Evolutionary conservation across 2,329 filamentous ascomycete genomes (phyloP).

Genomic region (Monosporascus sp.): DNA sequence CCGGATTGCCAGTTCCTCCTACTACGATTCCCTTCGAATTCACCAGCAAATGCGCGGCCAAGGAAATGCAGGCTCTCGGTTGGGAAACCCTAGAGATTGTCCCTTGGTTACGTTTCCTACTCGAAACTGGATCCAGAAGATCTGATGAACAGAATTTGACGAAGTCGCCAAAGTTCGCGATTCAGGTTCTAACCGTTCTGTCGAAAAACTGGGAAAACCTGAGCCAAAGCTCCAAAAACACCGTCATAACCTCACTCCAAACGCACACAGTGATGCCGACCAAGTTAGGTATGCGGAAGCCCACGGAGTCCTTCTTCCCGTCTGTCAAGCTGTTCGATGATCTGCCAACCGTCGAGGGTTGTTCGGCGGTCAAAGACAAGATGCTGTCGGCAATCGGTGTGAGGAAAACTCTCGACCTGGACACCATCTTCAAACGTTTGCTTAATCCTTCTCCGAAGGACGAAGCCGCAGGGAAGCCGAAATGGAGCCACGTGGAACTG

Average conservation of each 20-base stretch:
- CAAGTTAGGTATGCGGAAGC: slow-evolving; percentile 81
- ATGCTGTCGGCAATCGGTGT: slow-evolving; percentile 80
- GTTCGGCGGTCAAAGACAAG: slow-evolving; percentile 83
- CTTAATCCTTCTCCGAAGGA: slow-evolving; percentile 53
- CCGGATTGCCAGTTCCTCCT: slow-evolving; percentile 73
- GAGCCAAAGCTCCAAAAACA: slow-evolving; percentile 58
- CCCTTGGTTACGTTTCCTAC: slow-evolving; percentile 77
- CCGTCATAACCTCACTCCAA: slow-evolving; percentile 59
- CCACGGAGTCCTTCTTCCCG: slow-evolving; percentile 82
- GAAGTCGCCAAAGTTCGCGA: slow-evolving; percentile 65
- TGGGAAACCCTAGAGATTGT: slow-evolving; percentile 83
- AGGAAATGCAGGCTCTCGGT: slow-evolving; percentile 72
- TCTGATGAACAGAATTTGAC: slow-evolving; percentile 64
- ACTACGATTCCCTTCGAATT: slow-evolving; percentile 81
- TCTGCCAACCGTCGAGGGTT: slow-evolving; percentile 71
- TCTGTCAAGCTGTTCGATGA: slow-evolving; percentile 95
- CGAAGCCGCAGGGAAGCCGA: slow-evolving; percentile 47
- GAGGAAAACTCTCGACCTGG: slow-evolving; percentile 89
- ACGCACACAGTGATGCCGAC: slow-evolving; percentile 77
- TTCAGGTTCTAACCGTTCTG: slow-evolving; percentile 69
- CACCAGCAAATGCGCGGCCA: slow-evolving; percentile 61
- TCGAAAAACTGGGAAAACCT: slow-evolving; percentile 90
- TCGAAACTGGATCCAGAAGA: slow-evolving; percentile 59
- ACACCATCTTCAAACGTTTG: slow-evolving; percentile 85
- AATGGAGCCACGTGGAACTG: slow-evolving; percentile 90